Evolutionary conservation across 192 early-diverging fungal species (phyloP).

Genomic region (Coemansia aciculifera): DNA sequence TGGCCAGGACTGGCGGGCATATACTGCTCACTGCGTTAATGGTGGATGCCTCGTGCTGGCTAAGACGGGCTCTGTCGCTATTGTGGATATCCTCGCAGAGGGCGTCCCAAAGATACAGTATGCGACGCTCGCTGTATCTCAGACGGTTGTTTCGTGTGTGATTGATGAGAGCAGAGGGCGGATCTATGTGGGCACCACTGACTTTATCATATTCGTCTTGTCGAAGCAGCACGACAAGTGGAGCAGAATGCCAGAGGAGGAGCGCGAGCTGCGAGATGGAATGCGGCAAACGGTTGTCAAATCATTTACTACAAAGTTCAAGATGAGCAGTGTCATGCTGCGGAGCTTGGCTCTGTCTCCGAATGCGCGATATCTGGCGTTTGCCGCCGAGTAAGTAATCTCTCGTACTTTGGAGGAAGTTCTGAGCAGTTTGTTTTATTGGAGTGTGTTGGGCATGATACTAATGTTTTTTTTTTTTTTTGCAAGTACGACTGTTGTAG

Average conservation of each 20-base stretch:
- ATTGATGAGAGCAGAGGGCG: slow-evolving; percentile 25
- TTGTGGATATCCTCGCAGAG: slow-evolving; percentile 14
- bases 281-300: slow-evolving; percentile 36
- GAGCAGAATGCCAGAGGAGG: slow-evolving; percentile 18
- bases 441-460: background rate
- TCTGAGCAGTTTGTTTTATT: too few species aligned
- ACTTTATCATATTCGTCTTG: slow-evolving; percentile 34
- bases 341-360: slow-evolving; percentile 35
- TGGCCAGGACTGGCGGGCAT: slow-evolving; percentile 33
- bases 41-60: slow-evolving; percentile 18
- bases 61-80: slow-evolving; percentile 33
- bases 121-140: slow-evolving; percentile 20
- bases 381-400: slow-evolving; percentile 32
- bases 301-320: slow-evolving; percentile 52
- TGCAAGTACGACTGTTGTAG: background rate
- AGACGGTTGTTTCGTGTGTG: slow-evolving; percentile 37
- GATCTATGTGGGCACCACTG: slow-evolving; percentile 32
- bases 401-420: background rate
- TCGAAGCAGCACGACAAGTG: slow-evolving; percentile 10
- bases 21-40: slow-evolving; percentile 28
- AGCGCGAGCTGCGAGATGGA: slow-evolving; percentile 19
- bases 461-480: background rate
- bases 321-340: slow-evolving; percentile 35
- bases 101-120: slow-evolving; percentile 6
- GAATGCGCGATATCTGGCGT: slow-evolving; percentile 32